Percentiles rank a stretch among this genome's conserved stretches.
These are phyloP conservation scores for Elsinoe necatrix DNA, from an alignment of 2,329 filamentous ascomycete genomes.

Conservation along the genomic window DNA sequence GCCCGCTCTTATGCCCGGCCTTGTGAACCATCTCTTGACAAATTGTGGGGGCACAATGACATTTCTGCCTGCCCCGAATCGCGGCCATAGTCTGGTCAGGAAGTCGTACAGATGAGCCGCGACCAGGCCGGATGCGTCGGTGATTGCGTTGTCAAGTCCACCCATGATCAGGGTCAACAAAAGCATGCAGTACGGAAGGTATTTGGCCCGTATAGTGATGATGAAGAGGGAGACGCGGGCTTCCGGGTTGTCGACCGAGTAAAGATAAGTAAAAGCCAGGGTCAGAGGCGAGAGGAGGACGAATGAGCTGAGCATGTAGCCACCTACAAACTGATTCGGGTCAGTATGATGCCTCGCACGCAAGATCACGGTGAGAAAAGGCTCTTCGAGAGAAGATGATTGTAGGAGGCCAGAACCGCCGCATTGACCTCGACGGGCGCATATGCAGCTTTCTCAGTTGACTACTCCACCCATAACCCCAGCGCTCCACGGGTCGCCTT, in stretches of 20 bases:
- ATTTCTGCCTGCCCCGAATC: constrained; percentile 76
- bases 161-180: constrained; percentile 61
- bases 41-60: constrained; percentile 65
- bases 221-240: constrained; percentile 71
- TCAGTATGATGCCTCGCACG: constrained; percentile 15
- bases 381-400: constrained; percentile 28
- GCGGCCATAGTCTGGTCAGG: constrained; percentile 75
- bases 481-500: constrained; percentile 39
- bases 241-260: constrained; percentile 74
- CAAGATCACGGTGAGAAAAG: background rate
- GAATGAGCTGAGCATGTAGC: constrained; percentile 42
- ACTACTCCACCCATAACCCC: constrained; percentile 42
- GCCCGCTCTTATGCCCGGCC: constrained; percentile 34
- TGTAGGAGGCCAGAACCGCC: constrained; percentile 59
- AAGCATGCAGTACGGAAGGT: constrained; percentile 73
- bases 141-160: constrained; percentile 48
- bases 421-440: constrained; percentile 41
- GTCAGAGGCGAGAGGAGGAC: constrained; percentile 55
- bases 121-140: constrained; percentile 68
- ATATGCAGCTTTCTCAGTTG: constrained; percentile 42
- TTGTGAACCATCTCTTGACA: constrained; percentile 57
- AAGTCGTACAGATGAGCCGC: constrained; percentile 91
- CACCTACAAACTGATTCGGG: constrained; percentile 22
- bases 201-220: constrained; percentile 72
- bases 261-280: constrained; percentile 75